Percentiles rank a stretch among this genome's conserved stretches.
phyloP scores from a whole-genome alignment of 2,329 filamentous ascomycete species.

The Cladosporium phlei region DNA sequence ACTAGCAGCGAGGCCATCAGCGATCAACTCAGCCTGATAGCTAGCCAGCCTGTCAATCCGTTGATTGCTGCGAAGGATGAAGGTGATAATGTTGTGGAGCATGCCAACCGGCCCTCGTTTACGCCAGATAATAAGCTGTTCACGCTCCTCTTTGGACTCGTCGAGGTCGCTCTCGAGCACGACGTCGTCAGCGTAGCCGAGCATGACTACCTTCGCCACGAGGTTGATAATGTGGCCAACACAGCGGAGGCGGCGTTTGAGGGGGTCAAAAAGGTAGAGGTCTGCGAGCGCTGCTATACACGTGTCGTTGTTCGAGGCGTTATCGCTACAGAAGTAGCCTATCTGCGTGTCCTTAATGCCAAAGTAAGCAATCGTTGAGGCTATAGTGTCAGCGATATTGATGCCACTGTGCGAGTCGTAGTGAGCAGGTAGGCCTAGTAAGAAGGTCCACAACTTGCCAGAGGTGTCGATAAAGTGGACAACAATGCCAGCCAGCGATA shows the following conservation, averaged over 20 bases:
- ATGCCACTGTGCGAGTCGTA: constrained; percentile 14
- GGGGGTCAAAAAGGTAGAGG: constrained; percentile 10
- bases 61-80: background rate
- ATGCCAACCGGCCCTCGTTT: background rate
- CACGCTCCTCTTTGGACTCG: background rate
- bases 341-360: too few relatives aligned
- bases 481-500: constrained; percentile 16
- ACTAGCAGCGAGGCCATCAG: too few relatives aligned
- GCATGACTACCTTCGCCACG: too few relatives aligned
- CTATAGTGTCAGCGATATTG: constrained; percentile 8
- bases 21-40: background rate
- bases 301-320: constrained; percentile 18
- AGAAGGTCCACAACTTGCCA: constrained; percentile 10
- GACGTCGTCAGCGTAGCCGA: too few relatives aligned
- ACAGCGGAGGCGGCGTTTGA: constrained; percentile 13
- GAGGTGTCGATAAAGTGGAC: constrained; percentile 16
- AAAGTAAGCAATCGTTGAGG: too few relatives aligned
- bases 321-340: constrained; percentile 19
- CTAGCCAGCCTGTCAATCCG: background rate
- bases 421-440: constrained; percentile 15
- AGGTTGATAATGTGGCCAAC: constrained; percentile 18
- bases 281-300: constrained; percentile 7
- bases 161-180: too few relatives aligned
- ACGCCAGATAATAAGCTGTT: background rate
- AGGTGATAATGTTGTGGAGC: background rate